Base-by-base conservation (phyloP, 2,329 filamentous ascomycete species). In the Penicillium janthinellum region DNA sequence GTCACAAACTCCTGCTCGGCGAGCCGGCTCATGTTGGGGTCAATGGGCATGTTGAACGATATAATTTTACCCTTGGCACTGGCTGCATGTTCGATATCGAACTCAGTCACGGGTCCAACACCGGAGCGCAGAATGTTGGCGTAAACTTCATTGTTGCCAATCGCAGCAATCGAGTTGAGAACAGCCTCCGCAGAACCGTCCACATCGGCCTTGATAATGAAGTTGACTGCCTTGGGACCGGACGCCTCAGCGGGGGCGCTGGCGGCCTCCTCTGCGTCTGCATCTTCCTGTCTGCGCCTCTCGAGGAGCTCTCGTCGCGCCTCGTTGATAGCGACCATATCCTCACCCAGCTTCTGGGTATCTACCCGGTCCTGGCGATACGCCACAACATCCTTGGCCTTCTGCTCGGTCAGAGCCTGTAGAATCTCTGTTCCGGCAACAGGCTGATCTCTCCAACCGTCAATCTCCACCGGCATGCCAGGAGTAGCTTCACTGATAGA, bases 131-230 rank as follows among this genome's bases (percentile, higher is more conserved):
- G 84, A 59, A 99, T 83, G 58, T 87, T 86, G 14, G 93, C 85
- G 35, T 82, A 85, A 41, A 97, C 88, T 73, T 98, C 92, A 67
- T 92, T 88, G 78, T 90, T 96, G 64, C 93, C 92, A 63, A 97
- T 82, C 60, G 89, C 86, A 61, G 87, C 81, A 59, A 99, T 83
- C 8, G 89, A 88, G 51, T 91, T 89, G 61, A 88, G 83, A 2
- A 98, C 90, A 2, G 95, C 95, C 79, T 99, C 95, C 0, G 93
- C 92, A 0, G 94, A 98, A 39, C 95, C 95, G 62, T 90, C 90
- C 17, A 98, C 95, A 70, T 99, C 95, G 56, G 89, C 93, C 77
- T 96, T 96, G 78, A 99, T 83, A 59, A 95, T 86, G 76, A 98
- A 95, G 68, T 90, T 90, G 50, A 96, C 83, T 15, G 84, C 78